Evolutionary conservation across 306 rosid species (phyloP).

Genomic region (Fagus crenata): DNA sequence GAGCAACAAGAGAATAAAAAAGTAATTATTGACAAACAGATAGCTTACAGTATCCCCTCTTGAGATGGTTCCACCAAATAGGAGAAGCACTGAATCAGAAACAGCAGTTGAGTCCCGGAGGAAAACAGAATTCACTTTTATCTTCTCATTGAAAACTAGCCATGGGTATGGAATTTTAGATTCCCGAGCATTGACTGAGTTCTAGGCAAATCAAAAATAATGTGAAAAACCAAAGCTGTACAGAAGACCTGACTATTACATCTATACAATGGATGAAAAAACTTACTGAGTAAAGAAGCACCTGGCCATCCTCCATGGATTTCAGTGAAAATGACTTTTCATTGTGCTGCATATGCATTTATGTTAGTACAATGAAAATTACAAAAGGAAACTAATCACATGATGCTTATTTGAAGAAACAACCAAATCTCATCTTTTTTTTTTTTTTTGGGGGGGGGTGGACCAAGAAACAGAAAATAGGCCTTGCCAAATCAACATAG

Average conservation of each 20-base stretch:
- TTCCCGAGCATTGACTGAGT: constrained; percentile 94
- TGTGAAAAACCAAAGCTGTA: constrained; percentile 25
- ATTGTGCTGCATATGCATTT: constrained; percentile 63
- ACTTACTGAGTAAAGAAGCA: constrained; percentile 79
- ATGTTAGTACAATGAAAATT: constrained; percentile 22
- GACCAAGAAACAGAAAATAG: not conserved
- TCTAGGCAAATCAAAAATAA: constrained; percentile 50
- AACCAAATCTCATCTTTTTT: not conserved
- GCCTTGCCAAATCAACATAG: not conserved
- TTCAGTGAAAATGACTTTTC: constrained; percentile 87
- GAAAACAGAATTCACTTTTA: constrained; percentile 94
- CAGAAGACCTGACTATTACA: constrained; percentile 16
- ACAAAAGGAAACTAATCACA: not conserved
- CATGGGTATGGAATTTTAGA: constrained; percentile 87
- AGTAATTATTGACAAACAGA: constrained; percentile 2
- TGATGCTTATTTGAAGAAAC: constrained; percentile 1
- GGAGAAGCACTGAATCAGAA: constrained; percentile 77
- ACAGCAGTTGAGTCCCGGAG: constrained; percentile 96
- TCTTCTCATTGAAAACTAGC: constrained; percentile 93
- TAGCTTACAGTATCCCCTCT: constrained; percentile 69
- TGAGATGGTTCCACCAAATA: constrained; percentile 82
- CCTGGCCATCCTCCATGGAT: constrained; percentile 99
- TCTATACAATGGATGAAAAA: constrained; percentile 20
- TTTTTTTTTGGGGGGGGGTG: no score
- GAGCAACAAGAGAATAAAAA: constrained; percentile 20